phyloP scores from a whole-genome alignment of 257 asterid species.

The Anisodus acutangulus region DNA sequence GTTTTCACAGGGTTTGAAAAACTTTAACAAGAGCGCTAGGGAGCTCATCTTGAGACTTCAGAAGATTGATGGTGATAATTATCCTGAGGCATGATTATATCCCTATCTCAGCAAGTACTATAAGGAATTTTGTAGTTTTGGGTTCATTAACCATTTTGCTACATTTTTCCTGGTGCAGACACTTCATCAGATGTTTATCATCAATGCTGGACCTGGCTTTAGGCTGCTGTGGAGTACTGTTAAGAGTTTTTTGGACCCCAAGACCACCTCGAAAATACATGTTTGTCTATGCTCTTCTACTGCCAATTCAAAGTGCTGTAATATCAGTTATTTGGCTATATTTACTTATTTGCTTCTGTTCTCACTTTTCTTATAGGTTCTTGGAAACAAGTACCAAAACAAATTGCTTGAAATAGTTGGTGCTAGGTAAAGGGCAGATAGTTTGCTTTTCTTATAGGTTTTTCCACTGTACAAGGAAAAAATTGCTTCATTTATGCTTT shows the following conservation, averaged over 20 bases:
- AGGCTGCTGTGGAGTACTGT: slow-evolving; percentile 74
- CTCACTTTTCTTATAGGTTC: slow-evolving; percentile 55
- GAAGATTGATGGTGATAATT: slow-evolving; percentile 88
- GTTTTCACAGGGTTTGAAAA: slow-evolving; percentile 65
- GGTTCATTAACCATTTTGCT: slow-evolving; percentile 32
- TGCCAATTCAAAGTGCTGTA: slow-evolving; percentile 27
- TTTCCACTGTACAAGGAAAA: not conserved
- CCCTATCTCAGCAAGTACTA: slow-evolving; percentile 33
- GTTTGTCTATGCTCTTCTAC: slow-evolving; percentile 47
- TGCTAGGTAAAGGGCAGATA: slow-evolving; percentile 54
- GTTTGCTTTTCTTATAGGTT: not conserved
- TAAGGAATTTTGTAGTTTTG: slow-evolving; percentile 29
- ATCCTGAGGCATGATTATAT: slow-evolving; percentile 69
- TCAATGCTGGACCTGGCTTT: slow-evolving; percentile 86
- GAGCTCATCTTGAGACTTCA: slow-evolving; percentile 78
- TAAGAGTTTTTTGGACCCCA: slow-evolving; percentile 73
- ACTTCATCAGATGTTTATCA: slow-evolving; percentile 80
- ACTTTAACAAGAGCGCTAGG: slow-evolving; percentile 72
- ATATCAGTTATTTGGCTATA: slow-evolving; percentile 27
- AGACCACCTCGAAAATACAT: slow-evolving; percentile 74
- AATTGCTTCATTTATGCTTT: slow-evolving; percentile 13
- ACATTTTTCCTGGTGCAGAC: slow-evolving; percentile 55
- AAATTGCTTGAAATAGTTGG: slow-evolving; percentile 76
- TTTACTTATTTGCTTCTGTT: slow-evolving; percentile 25
- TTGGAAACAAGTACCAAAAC: slow-evolving; percentile 76